Conservation (phyloP, 2,329 filamentous ascomycete species). For the Pestalotiopsis sp. region DNA sequence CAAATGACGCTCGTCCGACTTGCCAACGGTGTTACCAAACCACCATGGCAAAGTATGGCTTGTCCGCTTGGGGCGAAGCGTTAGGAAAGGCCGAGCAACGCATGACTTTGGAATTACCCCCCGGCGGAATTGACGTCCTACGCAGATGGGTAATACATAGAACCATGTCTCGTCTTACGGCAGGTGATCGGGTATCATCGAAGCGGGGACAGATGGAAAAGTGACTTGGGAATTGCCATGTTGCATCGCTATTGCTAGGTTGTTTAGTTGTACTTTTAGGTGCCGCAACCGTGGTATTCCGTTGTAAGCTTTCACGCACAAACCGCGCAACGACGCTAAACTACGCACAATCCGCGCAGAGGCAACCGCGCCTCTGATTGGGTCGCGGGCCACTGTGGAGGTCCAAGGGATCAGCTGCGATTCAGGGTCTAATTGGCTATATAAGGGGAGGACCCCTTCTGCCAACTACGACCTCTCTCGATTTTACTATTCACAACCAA, state of each 20-base stretch:
- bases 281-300: background rate
- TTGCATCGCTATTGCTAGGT: background rate
- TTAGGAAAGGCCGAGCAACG: too few relatives aligned
- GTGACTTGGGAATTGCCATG: background rate
- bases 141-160: too few relatives aligned
- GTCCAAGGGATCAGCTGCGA: conserved; percentile 1
- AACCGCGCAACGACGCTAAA: conserved; percentile 4
- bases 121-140: too few relatives aligned
- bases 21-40: too few relatives aligned
- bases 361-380: conserved; percentile 7
- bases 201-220: background rate
- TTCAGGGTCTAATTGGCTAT: conserved; percentile 11
- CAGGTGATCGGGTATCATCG: too few relatives aligned
- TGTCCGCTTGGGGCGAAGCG: too few relatives aligned
- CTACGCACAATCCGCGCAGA: background rate
- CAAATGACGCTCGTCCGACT: too few relatives aligned
- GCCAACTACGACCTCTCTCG: background rate
- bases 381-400: background rate
- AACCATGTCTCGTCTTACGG: too few relatives aligned
- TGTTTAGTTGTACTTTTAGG: background rate
- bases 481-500: background rate
- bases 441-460: conserved; percentile 15
- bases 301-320: background rate
- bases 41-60: too few relatives aligned
- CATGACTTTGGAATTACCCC: too few relatives aligned